Conservation (phyloP, 352 stramenopile genomes). For the Phytopythium cucurbitacearum region DNA sequence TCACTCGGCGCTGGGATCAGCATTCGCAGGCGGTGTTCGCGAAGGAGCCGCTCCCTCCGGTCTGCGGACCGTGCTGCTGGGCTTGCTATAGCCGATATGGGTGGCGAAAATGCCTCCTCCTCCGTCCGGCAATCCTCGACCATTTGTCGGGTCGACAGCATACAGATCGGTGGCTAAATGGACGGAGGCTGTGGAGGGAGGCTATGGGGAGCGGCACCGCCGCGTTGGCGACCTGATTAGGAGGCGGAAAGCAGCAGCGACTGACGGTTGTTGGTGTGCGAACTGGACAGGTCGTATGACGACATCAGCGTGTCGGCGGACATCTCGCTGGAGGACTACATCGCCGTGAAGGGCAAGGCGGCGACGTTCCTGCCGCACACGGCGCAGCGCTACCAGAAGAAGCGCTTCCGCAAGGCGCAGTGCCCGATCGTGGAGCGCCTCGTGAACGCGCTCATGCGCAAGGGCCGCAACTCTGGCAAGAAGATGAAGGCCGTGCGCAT, state of each 20-base stretch:
- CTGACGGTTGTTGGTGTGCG: slow-evolving; percentile 10
- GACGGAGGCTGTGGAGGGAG: too few species aligned
- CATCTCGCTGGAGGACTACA: slow-evolving; percentile 99
- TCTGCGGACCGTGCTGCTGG: not conserved
- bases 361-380: slow-evolving; percentile 99
- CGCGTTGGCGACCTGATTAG: too few species aligned
- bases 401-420: slow-evolving; percentile 99
- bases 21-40: not conserved
- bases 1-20: slow-evolving; percentile 4
- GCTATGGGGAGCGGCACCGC: too few species aligned
- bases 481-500: slow-evolving; percentile 99
- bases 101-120: too few species aligned
- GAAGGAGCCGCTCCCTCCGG: not conserved
- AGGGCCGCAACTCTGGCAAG: slow-evolving; percentile 99
- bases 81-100: too few species aligned
- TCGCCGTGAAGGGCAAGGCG: slow-evolving; percentile 98
- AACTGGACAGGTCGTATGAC: slow-evolving; percentile 91
- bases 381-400: slow-evolving; percentile 99
- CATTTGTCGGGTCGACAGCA: too few species aligned
- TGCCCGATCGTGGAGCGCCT: slow-evolving; percentile 99
- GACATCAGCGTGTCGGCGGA: slow-evolving; percentile 97
- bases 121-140: too few species aligned
- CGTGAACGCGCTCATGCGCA: slow-evolving; percentile 97
- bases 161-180: too few species aligned
- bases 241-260: not conserved